Conservation (phyloP, 352 stramenopile species). For the Peronospora belbahrii region DNA sequence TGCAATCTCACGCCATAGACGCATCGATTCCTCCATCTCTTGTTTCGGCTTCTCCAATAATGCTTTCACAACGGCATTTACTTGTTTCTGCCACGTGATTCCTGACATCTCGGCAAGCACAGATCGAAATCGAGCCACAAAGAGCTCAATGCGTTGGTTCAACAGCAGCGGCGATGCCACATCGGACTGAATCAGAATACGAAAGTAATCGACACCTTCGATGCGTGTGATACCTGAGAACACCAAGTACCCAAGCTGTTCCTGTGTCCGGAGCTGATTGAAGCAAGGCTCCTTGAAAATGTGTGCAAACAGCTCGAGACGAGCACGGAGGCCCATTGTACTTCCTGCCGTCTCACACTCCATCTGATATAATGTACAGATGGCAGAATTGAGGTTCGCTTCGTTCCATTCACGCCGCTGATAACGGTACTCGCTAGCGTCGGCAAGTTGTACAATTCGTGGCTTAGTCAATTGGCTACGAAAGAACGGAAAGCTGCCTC, state of each 20-base stretch:
- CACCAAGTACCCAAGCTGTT: constrained; percentile 89
- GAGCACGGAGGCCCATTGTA: constrained; percentile 33
- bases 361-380: constrained; percentile 71
- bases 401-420: constrained; percentile 55
- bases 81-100: constrained; percentile 39
- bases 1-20: constrained; percentile 58
- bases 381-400: constrained; percentile 66
- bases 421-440: constrained; percentile 44
- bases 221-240: constrained; percentile 44
- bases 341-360: constrained; percentile 40
- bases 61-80: constrained; percentile 51
- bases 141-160: constrained; percentile 66
- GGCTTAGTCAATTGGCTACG: constrained; percentile 38
- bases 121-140: constrained; percentile 44
- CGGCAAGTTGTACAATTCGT: constrained; percentile 49
- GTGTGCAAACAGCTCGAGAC: constrained; percentile 77
- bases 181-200: constrained; percentile 78
- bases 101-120: constrained; percentile 27
- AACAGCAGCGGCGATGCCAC: constrained; percentile 53
- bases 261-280: constrained; percentile 89
- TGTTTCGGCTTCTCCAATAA: constrained; percentile 66
- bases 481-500: constrained; percentile 35
- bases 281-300: constrained; percentile 87
- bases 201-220: constrained; percentile 56
- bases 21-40: constrained; percentile 53